Base-by-base conservation (phyloP, 352 stramenopile species). In the Pythium insidiosum region DNA sequence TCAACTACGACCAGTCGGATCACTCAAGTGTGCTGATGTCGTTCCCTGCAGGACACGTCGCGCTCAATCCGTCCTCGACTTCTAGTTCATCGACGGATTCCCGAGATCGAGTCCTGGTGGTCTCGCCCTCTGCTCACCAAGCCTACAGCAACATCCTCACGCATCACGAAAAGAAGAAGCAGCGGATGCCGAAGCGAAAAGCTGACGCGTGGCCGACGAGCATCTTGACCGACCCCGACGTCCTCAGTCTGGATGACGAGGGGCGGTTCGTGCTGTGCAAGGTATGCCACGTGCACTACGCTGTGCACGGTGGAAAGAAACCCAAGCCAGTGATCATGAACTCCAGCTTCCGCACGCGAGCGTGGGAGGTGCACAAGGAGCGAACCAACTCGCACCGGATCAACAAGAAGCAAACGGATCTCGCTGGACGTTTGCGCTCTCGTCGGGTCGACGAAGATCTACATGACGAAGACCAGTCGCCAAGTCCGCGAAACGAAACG, bases 251-350 rank as follows among this genome's bases (percentile, higher is more conserved):
- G 45, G 76, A 88, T 43, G 73, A 88, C 50, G 74, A 86, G 51
- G 76, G 76, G 21, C 68, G 71, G 22, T 86, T 81, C 41, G 76
- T 88, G 53, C 61, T 88, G 40, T 88, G 76, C 53, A 86, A 85
- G 50, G 80, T 88, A 49, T 88, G 76, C 49, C 76, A 88, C 50
- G 69, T 86, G 28, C 73, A 88, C 53, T 88, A 85, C 55, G 73
- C 76, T 9, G 71, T 88, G 30, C 73, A 88, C 43, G 76, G 76
- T 43, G 76, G 76, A 42, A 88, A 88, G 66, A 84, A 83, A 41
- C 76, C 76, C 37, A 85, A 85, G 38, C 76, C 76, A 6, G 73
- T 88, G 25, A 77, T 88, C 45, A 86, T 88, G 73, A 88, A 88
- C 61, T 84, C 76, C 19, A 76, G 79, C 38, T 88, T 88, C 50